Percentiles rank a stretch among this genome's conserved stretches.
Conservation (phyloP, 2,329 filamentous ascomycete genomes). For the Penicillium sp. region DNA sequence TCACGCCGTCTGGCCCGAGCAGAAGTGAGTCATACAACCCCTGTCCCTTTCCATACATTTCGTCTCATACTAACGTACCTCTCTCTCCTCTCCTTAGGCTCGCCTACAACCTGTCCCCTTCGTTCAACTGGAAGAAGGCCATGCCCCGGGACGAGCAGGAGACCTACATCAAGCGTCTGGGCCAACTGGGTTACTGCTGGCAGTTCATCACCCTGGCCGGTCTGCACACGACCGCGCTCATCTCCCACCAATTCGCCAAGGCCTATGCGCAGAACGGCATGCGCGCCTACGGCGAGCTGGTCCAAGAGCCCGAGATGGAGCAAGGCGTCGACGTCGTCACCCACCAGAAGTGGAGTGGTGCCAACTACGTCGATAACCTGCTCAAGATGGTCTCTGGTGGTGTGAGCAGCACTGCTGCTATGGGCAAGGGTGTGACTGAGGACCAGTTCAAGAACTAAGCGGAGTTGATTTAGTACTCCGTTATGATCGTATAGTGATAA, state of each 20-base stretch:
- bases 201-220: slow-evolving; percentile 99
- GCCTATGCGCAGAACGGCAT: slow-evolving; percentile 84
- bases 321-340: slow-evolving; percentile 90
- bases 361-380: slow-evolving; percentile 91
- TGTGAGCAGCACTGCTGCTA: slow-evolving; percentile 87
- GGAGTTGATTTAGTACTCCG: neutral
- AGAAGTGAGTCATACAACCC: slow-evolving; percentile 72
- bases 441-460: slow-evolving; percentile 78
- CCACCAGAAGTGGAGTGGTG: slow-evolving; percentile 98
- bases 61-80: slow-evolving; percentile 24
- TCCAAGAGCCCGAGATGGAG: slow-evolving; percentile 97
- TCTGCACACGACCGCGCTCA: slow-evolving; percentile 92
- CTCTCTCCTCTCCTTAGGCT: slow-evolving; percentile 62
- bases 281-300: slow-evolving; percentile 94
- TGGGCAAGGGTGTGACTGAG: slow-evolving; percentile 98
- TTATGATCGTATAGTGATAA: neutral
- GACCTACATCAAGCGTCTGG: slow-evolving; percentile 94
- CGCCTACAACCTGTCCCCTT: slow-evolving; percentile 96
- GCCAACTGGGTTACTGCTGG: slow-evolving; percentile 93
- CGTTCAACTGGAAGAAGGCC: slow-evolving; percentile 99
- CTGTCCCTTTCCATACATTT: neutral
- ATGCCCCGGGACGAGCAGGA: slow-evolving; percentile 92
- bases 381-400: slow-evolving; percentile 97
- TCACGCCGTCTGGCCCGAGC: slow-evolving; percentile 91
- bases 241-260: slow-evolving; percentile 84